Conservation (phyloP, 2,329 filamentous ascomycete genomes). For the Colletotrichum gigasporum region DNA sequence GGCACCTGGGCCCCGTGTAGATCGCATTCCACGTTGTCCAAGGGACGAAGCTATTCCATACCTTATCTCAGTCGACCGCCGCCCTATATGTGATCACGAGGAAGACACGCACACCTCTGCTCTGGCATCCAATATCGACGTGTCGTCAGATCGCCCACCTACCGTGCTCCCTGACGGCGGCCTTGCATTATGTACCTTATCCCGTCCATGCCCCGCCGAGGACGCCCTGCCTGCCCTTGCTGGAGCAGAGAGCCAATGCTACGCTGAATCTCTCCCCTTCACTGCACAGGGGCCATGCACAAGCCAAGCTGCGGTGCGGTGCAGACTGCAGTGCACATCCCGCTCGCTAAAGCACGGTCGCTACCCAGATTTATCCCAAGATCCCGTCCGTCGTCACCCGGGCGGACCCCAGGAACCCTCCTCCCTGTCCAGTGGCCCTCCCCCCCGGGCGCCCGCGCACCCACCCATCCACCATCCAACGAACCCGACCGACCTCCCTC, state of each 20-base stretch:
- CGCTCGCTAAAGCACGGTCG: conserved; percentile 19
- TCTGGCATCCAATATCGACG: too few species aligned
- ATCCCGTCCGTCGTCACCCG: conserved; percentile 15
- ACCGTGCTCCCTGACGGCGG: too few species aligned
- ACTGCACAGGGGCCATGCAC: conserved; percentile 20
- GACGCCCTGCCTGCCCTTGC: not conserved
- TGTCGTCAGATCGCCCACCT: too few species aligned
- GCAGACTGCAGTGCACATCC: conserved; percentile 3
- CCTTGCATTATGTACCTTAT: too few species aligned
- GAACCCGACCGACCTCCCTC: too few species aligned
- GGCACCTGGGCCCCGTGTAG: not conserved
- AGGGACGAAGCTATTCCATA: not conserved
- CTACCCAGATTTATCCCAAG: conserved; percentile 8
- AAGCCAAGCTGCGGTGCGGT: not conserved
- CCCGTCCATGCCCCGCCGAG: not conserved
- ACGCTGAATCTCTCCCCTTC: not conserved
- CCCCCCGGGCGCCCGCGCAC: not conserved
- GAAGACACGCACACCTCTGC: too few species aligned
- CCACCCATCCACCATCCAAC: not conserved
- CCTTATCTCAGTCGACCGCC: too few species aligned
- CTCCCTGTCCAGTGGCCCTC: conserved; percentile 3
- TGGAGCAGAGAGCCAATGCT: not conserved
- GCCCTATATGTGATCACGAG: too few species aligned
- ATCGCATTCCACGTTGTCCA: not conserved
- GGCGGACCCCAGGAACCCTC: conserved; percentile 6